Conservation (phyloP, 345 rosid genomes). For the Populus pruinosa region DNA sequence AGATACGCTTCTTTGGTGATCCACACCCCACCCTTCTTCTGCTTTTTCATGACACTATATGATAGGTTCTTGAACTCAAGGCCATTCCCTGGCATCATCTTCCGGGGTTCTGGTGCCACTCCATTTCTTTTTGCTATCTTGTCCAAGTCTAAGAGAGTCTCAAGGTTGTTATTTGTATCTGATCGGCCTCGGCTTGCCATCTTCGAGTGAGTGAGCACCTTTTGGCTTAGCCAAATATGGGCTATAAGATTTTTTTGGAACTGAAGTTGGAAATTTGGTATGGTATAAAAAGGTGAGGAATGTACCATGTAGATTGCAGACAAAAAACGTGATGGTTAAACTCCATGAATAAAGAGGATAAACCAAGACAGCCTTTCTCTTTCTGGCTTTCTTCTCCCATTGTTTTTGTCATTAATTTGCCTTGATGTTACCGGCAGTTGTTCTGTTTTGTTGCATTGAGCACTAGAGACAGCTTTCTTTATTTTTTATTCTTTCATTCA, state of each 20-base stretch:
- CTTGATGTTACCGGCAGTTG: constrained; percentile 15
- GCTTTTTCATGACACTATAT: constrained; percentile 55
- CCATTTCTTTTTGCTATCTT: constrained; percentile 9
- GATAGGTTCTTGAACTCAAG: constrained; percentile 56
- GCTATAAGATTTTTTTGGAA: neutral
- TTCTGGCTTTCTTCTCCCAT: neutral
- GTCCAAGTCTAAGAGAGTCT: constrained; percentile 47
- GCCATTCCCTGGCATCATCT: constrained; percentile 46
- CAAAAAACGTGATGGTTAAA: constrained; percentile 4
- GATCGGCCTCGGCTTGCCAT: constrained; percentile 19
- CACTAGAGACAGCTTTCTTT: neutral
- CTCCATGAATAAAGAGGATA: neutral
- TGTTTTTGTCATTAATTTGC: constrained; percentile 26
- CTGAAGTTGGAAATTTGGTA: neutral
- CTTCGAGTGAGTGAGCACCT: neutral
- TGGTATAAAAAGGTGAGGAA: neutral
- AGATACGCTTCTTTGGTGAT: constrained; percentile 55
- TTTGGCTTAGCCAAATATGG: neutral
- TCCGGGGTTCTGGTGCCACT: constrained; percentile 6
- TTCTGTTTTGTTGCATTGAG: neutral
- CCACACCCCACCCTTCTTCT: constrained; percentile 51
- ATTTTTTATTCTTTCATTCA: neutral
- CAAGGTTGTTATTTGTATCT: constrained; percentile 36
- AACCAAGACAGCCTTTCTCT: neutral
- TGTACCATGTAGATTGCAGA: neutral